Conservation (phyloP, 305 asterid species). For the Coffea humblotiana region DNA sequence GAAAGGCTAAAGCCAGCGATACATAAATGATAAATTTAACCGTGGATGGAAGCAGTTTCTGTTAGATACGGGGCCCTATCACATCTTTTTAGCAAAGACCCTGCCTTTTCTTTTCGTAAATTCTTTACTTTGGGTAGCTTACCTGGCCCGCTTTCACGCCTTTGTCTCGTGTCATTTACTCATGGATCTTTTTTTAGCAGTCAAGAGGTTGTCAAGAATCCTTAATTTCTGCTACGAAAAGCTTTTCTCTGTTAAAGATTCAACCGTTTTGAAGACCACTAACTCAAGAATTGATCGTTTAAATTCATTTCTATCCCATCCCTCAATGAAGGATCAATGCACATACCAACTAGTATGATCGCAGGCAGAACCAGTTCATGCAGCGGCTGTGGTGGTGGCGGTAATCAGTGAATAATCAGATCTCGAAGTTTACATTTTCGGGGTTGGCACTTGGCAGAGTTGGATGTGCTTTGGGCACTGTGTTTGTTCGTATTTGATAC, state of each 20-base stretch:
- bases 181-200: background rate
- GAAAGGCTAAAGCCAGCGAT: background rate
- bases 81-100: background rate
- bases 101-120: background rate
- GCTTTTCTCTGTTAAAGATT: background rate
- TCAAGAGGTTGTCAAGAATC: conserved; percentile 2
- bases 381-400: background rate
- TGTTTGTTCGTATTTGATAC: conserved; percentile 6
- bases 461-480: background rate
- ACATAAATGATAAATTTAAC: background rate
- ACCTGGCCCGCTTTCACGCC: conserved; percentile 6
- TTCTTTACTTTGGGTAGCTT: background rate
- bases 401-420: background rate
- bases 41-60: background rate
- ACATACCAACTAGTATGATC: no score
- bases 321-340: background rate
- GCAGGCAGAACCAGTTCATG: background rate
- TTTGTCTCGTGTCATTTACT: background rate
- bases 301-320: background rate
- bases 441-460: background rate
- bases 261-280: background rate
- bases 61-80: background rate
- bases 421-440: background rate
- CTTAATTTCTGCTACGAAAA: conserved; percentile 22
- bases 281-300: no score